Evolutionary conservation across 169 alveolate species (phyloP), one percentile per base, ranked within the genome.

Genomic region (Eimeria nieschulzi): DNA sequence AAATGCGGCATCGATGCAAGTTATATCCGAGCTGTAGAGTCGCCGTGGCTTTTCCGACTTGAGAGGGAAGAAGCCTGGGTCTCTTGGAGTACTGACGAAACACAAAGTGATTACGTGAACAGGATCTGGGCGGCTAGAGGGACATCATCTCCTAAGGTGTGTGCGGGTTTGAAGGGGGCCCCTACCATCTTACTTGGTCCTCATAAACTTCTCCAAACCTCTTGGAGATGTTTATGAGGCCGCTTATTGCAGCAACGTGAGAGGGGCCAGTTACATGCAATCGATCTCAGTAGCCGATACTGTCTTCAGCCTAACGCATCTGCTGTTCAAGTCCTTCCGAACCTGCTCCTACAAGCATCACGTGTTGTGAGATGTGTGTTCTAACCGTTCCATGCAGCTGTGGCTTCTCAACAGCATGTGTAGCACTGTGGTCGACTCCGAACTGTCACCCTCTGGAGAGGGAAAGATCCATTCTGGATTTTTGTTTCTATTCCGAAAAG

Each of bases 381-480:
- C 68, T 9, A n/a, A 9, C 54, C 13, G 9, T 13, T 12, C 33
- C 59, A 25, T 80, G 76, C 87, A 80, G 87, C 66, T 80, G 55
- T 80, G 87, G 87, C 87, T 80, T 51, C 75, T 80, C 7, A 80
- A 80, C 19, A 80, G 61, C 75, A 80, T 80, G 87, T 80, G 87
- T 71, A 59, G 55, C 5, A 80, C 87, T 9, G 56, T 64, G 25
- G 56, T 25, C 21, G 87, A 80, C 56, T 56, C 61, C n/a, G 76
- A 80, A 26, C 56, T 80, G 61, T 80, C 87, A 26, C 87, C 63
- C 33, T 80, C 87, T 26, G 75, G 75, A 46, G 51, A 56, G 33
- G 87, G 61, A 9, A 80, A 61, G 56, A 51, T 80, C n/a, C 87
- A 80, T 17, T 80, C 87, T 6, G 87, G 87, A 6, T 80, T 80